A percentile compares a stretch with the other conserved stretches of the same genome.
Conservation (phyloP, 306 rosid genomes). For the Vigna radiata region DNA sequence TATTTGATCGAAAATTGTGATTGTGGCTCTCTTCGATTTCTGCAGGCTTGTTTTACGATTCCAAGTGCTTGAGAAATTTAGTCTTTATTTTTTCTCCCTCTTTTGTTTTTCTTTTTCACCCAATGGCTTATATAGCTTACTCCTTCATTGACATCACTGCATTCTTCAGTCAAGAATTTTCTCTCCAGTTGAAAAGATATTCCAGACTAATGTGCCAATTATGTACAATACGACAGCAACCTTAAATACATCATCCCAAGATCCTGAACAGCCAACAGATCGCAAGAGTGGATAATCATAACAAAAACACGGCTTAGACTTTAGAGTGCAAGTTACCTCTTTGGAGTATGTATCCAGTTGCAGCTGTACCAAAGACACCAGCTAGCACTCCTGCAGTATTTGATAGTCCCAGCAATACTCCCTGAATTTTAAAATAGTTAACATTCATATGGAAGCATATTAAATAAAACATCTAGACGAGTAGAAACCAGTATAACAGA, state of each 20-base stretch:
- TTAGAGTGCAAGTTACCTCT: constrained; percentile 56
- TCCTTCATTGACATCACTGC: constrained; percentile 37
- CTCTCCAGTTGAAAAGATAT: constrained; percentile 87
- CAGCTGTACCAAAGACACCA: constrained; percentile 96
- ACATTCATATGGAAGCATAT: constrained; percentile 31
- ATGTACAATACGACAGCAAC: constrained; percentile 79
- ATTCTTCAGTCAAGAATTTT: constrained; percentile 66
- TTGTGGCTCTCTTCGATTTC: constrained; percentile 33
- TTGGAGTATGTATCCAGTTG: constrained; percentile 94
- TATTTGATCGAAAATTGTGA: constrained; percentile 48
- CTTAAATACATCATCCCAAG: constrained; percentile 96
- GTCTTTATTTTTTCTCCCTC: constrained; percentile 42
- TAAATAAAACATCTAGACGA: constrained; percentile 11
- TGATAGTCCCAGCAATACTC: constrained; percentile 87
- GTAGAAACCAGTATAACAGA: constrained; percentile 3
- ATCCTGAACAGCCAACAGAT: constrained; percentile 62
- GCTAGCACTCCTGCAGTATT: constrained; percentile 98
- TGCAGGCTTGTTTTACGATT: constrained; percentile 41
- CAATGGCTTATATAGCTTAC: neutral
- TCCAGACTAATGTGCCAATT: constrained; percentile 87
- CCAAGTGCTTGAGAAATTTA: constrained; percentile 38
- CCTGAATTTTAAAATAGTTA: constrained; percentile 58
- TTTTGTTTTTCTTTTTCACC: constrained; percentile 7
- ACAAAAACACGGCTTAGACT: neutral
- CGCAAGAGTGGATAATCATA: neutral